Base-by-base conservation (phyloP, 2,329 filamentous ascomycete species). In the Xylariaceae sp. region DNA sequence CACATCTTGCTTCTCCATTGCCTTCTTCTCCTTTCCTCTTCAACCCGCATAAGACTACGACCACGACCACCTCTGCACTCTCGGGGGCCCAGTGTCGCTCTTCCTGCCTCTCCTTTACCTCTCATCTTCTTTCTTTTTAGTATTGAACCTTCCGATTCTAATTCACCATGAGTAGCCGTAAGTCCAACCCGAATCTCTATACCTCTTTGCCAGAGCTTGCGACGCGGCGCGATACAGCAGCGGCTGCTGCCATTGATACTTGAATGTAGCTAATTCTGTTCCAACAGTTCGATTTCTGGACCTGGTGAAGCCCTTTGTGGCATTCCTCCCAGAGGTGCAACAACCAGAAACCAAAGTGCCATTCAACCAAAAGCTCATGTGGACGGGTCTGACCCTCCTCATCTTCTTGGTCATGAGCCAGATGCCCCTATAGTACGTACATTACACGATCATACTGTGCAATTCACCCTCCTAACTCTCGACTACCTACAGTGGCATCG, bases 361-460 rank as follows among this genome's bases (percentile, higher is more conserved):
- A 57, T 98, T 98, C 84, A 94, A 97, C 79, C 93, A 97, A 72
- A 90, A 91, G 78, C 74, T 93, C 76, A 91, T 91, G 87, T 93
- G 87, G 87, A 93, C 87, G 54, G 87, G 85, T 66, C 82, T 91
- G 67, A 97, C 93, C 53, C 81, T 98, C 59, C 77, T 98, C 68
- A 94, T 97, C 74, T 98, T 98, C 82, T 76, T 98, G 79, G 89
- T 98, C 71, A 98, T 98, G 93, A 96, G 89, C 75, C 93, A 62
- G 76, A 97, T 98, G 93, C 22, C 22, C 22, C 22, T 26, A 11
- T 26, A 26, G 22, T 26, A 26, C 22, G 22, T 26, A 26, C 11
- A 26, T 11, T 26, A 11, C 22, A 26, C 22, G 6, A 26, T 11
- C 11, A 26, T 26, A 6, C 22, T 11, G 11, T 11, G 6, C 22